Evolutionary conservation across 225 moss, liverwort and hornwort species (phyloP).

Genomic region (Polytrichum formosum): DNA sequence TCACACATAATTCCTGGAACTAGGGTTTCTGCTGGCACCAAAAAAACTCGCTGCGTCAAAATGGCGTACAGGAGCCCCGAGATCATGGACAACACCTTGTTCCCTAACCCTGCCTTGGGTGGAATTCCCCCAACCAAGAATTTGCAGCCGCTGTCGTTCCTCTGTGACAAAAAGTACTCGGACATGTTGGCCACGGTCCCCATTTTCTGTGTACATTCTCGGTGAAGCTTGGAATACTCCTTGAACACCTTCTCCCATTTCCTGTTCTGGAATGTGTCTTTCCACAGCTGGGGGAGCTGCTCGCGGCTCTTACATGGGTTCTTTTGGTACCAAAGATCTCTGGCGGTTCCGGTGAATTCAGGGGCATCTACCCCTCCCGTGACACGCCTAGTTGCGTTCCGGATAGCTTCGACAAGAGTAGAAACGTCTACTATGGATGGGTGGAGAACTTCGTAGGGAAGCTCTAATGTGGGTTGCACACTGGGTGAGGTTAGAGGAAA

Average conservation of each 20-base stretch:
- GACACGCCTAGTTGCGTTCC: constrained; percentile 25
- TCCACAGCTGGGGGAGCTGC: constrained; percentile 54
- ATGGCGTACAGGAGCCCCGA: constrained; percentile 43
- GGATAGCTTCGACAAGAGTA: constrained; percentile 21
- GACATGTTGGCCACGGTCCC: constrained; percentile 36
- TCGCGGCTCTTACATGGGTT: constrained; percentile 65
- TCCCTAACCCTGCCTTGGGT: constrained; percentile 68
- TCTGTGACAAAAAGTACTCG: constrained; percentile 27
- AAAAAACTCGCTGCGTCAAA: constrained; percentile 44
- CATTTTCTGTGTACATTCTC: constrained; percentile 49
- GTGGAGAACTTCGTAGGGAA: neutral
- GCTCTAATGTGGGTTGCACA: neutral
- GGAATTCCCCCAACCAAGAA: constrained; percentile 67
- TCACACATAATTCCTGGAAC: constrained; percentile 45
- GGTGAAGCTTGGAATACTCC: constrained; percentile 68
- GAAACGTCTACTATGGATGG: constrained; percentile 4
- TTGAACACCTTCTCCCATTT: constrained; percentile 56
- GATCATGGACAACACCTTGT: constrained; percentile 50
- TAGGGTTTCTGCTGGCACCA: constrained; percentile 35
- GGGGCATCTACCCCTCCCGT: constrained; percentile 6
- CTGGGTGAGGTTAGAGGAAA: neutral
- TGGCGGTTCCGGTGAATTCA: constrained; percentile 14
- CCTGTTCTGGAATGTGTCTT: constrained; percentile 43
- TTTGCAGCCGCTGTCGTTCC: constrained; percentile 47
- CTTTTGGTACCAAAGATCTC: constrained; percentile 41